Percentiles rank a stretch among this genome's conserved stretches.
Evolutionary conservation across 371 early-diverging fungal genomes (phyloP).

Genomic region (Rhizopus stolonifer): DNA sequence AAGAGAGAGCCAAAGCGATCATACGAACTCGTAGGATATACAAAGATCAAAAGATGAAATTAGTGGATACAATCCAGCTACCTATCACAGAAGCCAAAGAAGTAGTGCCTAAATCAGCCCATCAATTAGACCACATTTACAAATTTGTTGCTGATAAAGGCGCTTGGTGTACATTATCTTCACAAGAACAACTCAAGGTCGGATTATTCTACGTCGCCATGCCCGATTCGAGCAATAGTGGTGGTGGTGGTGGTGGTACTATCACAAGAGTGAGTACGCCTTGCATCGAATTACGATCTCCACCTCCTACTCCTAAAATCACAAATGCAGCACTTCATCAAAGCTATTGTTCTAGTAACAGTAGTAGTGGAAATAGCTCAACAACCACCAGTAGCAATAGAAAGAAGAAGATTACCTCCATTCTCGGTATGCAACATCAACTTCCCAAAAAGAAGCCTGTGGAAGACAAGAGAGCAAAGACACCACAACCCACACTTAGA

Average conservation of each 20-base stretch:
- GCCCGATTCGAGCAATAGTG: constrained; percentile 31
- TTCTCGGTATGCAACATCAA: not conserved
- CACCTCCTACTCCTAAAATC: constrained; percentile 24
- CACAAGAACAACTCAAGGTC: constrained; percentile 31
- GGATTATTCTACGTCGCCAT: constrained; percentile 48
- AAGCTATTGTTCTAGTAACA: constrained; percentile 5
- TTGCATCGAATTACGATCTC: constrained; percentile 23
- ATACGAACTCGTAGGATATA: constrained; percentile 15
- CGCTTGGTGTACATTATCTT: constrained; percentile 30
- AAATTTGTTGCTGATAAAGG: constrained; percentile 46
- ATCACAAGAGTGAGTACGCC: constrained; percentile 9
- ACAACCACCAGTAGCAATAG: not conserved
- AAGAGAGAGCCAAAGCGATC: constrained; percentile 29
- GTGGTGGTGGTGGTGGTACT: no score
- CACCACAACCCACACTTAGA: constrained; percentile 11
- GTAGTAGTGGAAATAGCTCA: constrained; percentile 4
- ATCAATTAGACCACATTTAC: constrained; percentile 38
- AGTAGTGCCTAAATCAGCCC: constrained; percentile 35
- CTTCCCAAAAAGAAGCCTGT: not conserved
- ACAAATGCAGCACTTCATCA: constrained; percentile 3
- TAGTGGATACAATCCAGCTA: constrained; percentile 9
- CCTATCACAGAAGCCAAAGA: constrained; percentile 39
- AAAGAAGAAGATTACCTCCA: constrained; percentile 12
- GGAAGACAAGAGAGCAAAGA: not conserved
- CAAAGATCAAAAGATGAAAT: constrained; percentile 9